Evolutionary conservation across 345 rosid species (phyloP).

Genomic region (Sapria himalayana): DNA sequence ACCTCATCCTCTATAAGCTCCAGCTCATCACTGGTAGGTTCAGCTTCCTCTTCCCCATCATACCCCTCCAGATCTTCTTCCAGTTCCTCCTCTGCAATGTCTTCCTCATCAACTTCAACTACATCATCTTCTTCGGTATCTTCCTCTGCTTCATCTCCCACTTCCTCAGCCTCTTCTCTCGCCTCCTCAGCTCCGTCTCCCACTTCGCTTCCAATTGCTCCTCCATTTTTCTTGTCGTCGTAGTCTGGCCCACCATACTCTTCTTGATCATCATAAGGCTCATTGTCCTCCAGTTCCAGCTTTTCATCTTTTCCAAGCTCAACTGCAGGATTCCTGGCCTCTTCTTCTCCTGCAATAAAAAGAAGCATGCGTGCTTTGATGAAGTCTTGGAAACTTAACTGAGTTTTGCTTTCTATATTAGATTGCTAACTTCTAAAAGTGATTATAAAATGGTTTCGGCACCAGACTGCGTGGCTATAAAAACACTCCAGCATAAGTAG

Average conservation of each 20-base stretch:
- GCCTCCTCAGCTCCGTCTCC: conserved; percentile 69
- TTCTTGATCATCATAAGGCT: conserved; percentile 37
- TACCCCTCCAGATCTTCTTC: conserved; percentile 29
- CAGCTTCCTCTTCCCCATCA: conserved; percentile 39
- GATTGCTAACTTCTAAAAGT: neutral
- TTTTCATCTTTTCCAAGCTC: conserved; percentile 59
- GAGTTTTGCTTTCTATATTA: conserved; percentile 10
- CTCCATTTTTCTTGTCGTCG: too few relatives aligned
- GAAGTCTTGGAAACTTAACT: conserved; percentile 16
- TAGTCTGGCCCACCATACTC: conserved; percentile 12
- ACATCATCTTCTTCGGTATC: conserved; percentile 38
- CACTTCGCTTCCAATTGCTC: conserved; percentile 29
- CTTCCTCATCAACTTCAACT: conserved; percentile 67
- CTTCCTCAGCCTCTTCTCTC: conserved; percentile 61
- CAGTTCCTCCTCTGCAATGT: conserved; percentile 36
- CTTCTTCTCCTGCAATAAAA: conserved; percentile 55
- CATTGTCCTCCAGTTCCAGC: conserved; percentile 69
- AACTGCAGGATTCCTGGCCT: conserved; percentile 34
- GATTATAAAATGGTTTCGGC: neutral
- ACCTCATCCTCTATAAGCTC: conserved; percentile 42
- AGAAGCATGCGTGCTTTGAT: conserved; percentile 24
- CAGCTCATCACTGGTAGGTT: conserved; percentile 42
- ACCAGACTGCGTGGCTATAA: too few relatives aligned
- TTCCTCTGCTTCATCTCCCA: conserved; percentile 57
- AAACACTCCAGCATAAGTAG: too few relatives aligned